phyloP scores from a whole-genome alignment of 495 filamentous ascomycete species.

The Aspergillus leporis region DNA sequence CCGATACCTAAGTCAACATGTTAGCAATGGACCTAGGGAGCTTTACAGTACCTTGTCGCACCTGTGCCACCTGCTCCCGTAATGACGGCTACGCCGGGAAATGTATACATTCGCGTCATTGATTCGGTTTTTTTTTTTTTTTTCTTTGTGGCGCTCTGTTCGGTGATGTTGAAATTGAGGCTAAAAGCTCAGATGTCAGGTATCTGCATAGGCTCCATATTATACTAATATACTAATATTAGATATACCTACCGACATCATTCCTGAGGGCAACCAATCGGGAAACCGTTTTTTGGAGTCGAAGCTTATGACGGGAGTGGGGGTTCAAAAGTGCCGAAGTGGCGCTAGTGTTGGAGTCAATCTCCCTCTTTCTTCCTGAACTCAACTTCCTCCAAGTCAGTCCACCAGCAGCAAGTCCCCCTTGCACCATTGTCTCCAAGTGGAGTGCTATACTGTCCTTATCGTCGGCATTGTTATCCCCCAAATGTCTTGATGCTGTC shows the following conservation, averaged over 20 bases:
- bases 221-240: no score
- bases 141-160: not conserved
- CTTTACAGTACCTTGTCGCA: constrained; percentile 9
- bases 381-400: not conserved
- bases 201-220: no score
- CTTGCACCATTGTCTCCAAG: constrained; percentile 13
- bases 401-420: not conserved
- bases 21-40: not conserved
- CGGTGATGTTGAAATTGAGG: not conserved
- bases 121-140: no score
- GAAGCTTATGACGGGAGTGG: not conserved
- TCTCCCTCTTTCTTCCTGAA: not conserved
- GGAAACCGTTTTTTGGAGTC: not conserved
- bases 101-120: constrained; percentile 19
- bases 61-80: constrained; percentile 36
- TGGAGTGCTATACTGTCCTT: constrained; percentile 12
- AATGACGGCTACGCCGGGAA: constrained; percentile 35
- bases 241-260: no score
- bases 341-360: constrained; percentile 12
- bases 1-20: constrained; percentile 48
- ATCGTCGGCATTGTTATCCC: constrained; percentile 6
- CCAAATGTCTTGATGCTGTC: constrained; percentile 36
- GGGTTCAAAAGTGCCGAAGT: not conserved
- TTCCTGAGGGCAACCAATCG: not conserved
- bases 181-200: not conserved